Conservation (phyloP, 371 early-diverging fungal genomes). For the Lichtheimia ramosa region DNA sequence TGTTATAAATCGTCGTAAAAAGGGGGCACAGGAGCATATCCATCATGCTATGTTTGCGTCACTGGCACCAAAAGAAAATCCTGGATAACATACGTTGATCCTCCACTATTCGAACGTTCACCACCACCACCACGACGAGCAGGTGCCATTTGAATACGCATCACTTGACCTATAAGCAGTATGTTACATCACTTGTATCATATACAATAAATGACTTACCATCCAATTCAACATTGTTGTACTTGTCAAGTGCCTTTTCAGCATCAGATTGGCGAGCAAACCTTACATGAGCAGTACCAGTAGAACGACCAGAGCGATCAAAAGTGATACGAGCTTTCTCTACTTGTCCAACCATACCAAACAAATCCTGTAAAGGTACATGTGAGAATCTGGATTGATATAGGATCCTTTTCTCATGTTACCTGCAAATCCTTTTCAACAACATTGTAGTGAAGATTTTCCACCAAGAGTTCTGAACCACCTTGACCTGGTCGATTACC, state of each 20-base stretch:
- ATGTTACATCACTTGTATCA: neutral
- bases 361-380: constrained; percentile 26
- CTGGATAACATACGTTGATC: constrained; percentile 5
- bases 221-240: constrained; percentile 41
- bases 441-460: constrained; percentile 44
- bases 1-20: neutral
- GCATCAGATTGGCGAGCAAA: constrained; percentile 29
- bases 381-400: neutral
- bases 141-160: constrained; percentile 24
- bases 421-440: constrained; percentile 40
- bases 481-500: constrained; percentile 1
- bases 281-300: constrained; percentile 32
- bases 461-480: constrained; percentile 24
- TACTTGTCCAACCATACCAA: constrained; percentile 38
- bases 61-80: constrained; percentile 2
- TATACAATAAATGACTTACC: constrained; percentile 16
- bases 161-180: constrained; percentile 26
- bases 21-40: neutral
- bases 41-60: neutral
- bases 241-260: constrained; percentile 38
- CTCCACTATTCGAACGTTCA: neutral
- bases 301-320: constrained; percentile 49
- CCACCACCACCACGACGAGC: constrained; percentile 10
- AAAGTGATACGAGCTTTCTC: constrained; percentile 29
- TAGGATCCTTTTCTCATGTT: neutral